phyloP scores from a whole-genome alignment of 108 stramenopile species.

The Nitzschia inconspicua region DNA sequence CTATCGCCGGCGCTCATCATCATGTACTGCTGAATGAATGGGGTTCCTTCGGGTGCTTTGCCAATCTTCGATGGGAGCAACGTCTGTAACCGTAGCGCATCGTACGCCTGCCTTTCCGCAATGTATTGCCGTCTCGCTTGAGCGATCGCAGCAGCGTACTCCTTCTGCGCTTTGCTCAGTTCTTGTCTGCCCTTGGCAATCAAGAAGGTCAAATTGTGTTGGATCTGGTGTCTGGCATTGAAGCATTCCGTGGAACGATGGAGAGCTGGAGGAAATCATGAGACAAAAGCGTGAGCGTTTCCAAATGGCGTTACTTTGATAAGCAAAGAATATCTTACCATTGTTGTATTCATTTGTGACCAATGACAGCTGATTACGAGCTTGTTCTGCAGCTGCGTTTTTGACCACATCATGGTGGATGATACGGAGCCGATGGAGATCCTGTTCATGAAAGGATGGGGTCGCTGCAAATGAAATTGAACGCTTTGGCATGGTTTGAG shows the following conservation, averaged over 20 bases:
- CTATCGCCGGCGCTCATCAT: neutral
- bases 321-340: constrained; percentile 20
- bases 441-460: constrained; percentile 74
- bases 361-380: constrained; percentile 19
- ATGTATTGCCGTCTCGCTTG: constrained; percentile 31
- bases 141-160: constrained; percentile 27
- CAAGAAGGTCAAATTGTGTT: constrained; percentile 22
- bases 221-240: constrained; percentile 18
- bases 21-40: constrained; percentile 19
- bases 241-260: constrained; percentile 29
- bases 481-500: constrained; percentile 22
- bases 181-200: constrained; percentile 16
- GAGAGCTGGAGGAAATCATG: constrained; percentile 17
- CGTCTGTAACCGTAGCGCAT: constrained; percentile 10
- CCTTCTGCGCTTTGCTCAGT: constrained; percentile 16
- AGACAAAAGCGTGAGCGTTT: neutral
- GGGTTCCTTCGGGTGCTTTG: constrained; percentile 26
- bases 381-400: constrained; percentile 22
- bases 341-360: constrained; percentile 45
- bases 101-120: constrained; percentile 29
- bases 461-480: constrained; percentile 58
- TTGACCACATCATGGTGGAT: constrained; percentile 52
- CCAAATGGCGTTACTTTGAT: neutral
- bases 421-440: constrained; percentile 44
- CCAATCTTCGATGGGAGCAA: constrained; percentile 31